A percentile compares a stretch with the other conserved stretches of the same genome.
Evolutionary conservation across 2,329 filamentous ascomycete species (phyloP).

Genomic region (Chaetoscypha palmicola): DNA sequence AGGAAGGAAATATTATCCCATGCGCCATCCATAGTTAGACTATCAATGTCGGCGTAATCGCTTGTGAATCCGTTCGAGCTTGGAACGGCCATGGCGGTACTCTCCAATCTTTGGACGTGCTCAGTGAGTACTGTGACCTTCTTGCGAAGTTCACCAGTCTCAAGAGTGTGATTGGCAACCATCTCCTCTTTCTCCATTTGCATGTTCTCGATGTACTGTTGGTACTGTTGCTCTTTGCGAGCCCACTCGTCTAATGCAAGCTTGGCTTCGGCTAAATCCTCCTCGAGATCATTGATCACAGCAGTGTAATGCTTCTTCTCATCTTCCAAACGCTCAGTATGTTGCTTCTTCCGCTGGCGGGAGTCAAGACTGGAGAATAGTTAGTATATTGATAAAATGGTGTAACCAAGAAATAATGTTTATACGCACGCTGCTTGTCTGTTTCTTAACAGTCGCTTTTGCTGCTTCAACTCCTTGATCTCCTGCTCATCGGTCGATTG

Average conservation of each 20-base stretch:
- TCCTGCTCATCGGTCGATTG: constrained; percentile 84
- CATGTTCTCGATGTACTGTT: constrained; percentile 68
- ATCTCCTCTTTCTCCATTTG: constrained; percentile 87
- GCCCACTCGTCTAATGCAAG: constrained; percentile 63
- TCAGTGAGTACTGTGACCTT: constrained; percentile 78
- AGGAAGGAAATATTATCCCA: constrained; percentile 82
- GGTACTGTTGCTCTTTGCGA: constrained; percentile 66
- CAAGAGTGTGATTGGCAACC: constrained; percentile 78
- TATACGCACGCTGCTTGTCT: constrained; percentile 85
- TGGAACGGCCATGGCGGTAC: constrained; percentile 44
- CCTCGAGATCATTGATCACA: constrained; percentile 70
- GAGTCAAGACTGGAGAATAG: constrained; percentile 68
- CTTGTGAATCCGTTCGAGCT: constrained; percentile 58
- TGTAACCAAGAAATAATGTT: background rate
- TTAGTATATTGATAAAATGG: constrained; percentile 21
- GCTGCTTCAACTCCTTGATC: constrained; percentile 97
- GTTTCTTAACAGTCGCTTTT: constrained; percentile 90
- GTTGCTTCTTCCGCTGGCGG: constrained; percentile 93
- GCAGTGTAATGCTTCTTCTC: constrained; percentile 89
- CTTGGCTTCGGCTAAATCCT: constrained; percentile 63
- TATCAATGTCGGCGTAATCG: constrained; percentile 76
- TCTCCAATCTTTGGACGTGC: constrained; percentile 65
- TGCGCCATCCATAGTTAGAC: constrained; percentile 69
- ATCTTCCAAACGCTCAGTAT: constrained; percentile 92
- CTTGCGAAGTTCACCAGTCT: constrained; percentile 86